Evolutionary conservation across 306 rosid genomes (phyloP).

Genomic region (Vigna angularis): DNA sequence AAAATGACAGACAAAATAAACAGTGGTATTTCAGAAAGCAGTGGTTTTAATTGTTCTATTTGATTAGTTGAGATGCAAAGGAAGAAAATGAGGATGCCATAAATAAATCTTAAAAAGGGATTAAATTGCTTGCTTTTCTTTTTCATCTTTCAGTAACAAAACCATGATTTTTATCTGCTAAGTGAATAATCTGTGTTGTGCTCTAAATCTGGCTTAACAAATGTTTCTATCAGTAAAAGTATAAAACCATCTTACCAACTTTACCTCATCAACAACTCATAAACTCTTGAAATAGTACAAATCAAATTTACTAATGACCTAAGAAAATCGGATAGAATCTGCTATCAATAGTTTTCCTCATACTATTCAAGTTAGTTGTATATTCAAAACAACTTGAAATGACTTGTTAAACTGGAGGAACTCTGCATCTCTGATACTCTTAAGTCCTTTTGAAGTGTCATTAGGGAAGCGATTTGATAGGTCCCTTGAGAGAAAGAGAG

Average conservation of each 20-base stretch:
- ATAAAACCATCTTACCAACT: not conserved
- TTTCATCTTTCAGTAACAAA: not conserved
- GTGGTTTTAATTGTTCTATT: too few species aligned
- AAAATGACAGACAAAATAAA: too few species aligned
- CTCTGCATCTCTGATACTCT: too few species aligned
- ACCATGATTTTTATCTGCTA: not conserved
- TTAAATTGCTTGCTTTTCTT: not conserved
- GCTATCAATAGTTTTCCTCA: too few species aligned
- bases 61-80: not conserved
- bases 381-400: too few species aligned
- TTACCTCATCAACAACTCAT: too few species aligned
- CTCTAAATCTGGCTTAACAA: slow-evolving; percentile 3
- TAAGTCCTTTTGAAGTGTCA: not conserved
- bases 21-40: too few species aligned
- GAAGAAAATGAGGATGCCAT: not conserved
- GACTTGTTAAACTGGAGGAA: too few species aligned
- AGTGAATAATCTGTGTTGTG: slow-evolving; percentile 4
- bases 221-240: slow-evolving; percentile 8
- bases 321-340: too few species aligned
- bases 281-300: too few species aligned
- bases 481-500: slow-evolving; percentile 2
- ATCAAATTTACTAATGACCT: too few species aligned
- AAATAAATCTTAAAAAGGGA: not conserved
- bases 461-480: not conserved
- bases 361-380: too few species aligned